Evolutionary conservation across 805 yeast genomes (phyloP), one percentile per base, ranked within the genome.

Genomic region (Ogataea henricii): DNA sequence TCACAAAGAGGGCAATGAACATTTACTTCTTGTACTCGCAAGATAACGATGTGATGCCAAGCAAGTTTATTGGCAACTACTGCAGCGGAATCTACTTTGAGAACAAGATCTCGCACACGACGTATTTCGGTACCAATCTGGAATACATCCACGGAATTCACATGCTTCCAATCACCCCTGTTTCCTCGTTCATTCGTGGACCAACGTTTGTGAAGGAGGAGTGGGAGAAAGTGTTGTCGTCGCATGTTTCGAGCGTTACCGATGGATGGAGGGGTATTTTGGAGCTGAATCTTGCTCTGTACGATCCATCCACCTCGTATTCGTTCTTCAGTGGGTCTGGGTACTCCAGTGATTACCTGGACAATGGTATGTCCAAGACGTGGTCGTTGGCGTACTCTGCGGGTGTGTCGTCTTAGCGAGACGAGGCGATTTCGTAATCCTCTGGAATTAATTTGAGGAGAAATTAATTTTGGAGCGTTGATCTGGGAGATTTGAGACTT

Each of bases 311-410:
- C 35, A 49, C 74, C 1, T 74, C 95, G 0, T 89, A 80, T 63
- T 55, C 69, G 6, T 89, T 81, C 67, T 89, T 89, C 66, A 64
- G 81, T 4, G 65, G 79, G 26, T 59, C 73, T 5, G 71, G 69
- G 47, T 90, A 88, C 76, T 63, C 73, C 38, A 67, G 70, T 6
- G 58, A 65, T 2, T 77, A 76, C 57, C 77, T 91, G 45, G 97
- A 91, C 59, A 81, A 80, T 47, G 97, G 97, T 2, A 94, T 90
- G 78, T 83, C 95, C 13, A 69, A 83, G 54, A 84, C 96, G 0
- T 90, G 96, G 96, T 83, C 91, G 6, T 70, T 91, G 54, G 82
- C 96, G 0, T 87, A 79, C 55, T 73, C 84, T 41, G 96, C 81
- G 2, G 84, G 78, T 10, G 68, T 75, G 14, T 51, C 18, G 13